These are phyloP conservation scores for Tilletia setariae DNA, from an alignment of 1,284 basidiomycete species.

Conservation along the genomic window DNA sequence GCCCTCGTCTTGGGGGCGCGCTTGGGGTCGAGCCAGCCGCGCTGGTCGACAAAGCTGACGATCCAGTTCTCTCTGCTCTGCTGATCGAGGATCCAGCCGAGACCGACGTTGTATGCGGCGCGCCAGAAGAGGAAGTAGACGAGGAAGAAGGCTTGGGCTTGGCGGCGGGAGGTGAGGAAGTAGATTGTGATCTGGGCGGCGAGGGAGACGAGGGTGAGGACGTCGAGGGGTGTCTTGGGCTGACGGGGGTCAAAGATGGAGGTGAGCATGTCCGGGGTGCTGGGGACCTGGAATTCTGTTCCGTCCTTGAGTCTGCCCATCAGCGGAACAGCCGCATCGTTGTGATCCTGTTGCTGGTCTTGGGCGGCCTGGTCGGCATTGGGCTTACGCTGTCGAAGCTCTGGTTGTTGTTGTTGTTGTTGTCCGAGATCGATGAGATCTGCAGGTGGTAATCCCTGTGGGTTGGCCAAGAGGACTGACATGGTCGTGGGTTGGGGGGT, in stretches of 20 bases:
- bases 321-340: too few relatives aligned
- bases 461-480: neutral
- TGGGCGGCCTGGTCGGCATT: too few relatives aligned
- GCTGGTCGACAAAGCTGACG: conserved; percentile 70
- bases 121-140: conserved; percentile 91
- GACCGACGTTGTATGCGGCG: conserved; percentile 82
- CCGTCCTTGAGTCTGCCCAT: conserved; percentile 14
- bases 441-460: neutral
- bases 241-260: conserved; percentile 82
- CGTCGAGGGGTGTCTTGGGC: conserved; percentile 85
- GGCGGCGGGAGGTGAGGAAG: conserved; percentile 60
- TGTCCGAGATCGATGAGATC: too few relatives aligned
- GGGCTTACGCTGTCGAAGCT: too few relatives aligned
- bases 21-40: conserved; percentile 81
- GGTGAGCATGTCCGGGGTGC: conserved; percentile 90
- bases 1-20: conserved; percentile 65
- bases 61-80: conserved; percentile 94
- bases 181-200: conserved; percentile 76
- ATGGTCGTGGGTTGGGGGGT: neutral
- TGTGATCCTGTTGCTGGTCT: too few relatives aligned
- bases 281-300: conserved; percentile 86
- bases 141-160: conserved; percentile 65
- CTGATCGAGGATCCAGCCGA: conserved; percentile 87
- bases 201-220: conserved; percentile 77
- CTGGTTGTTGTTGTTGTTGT: neutral